Percentiles rank a stretch among this genome's conserved stretches.
These are phyloP conservation scores for Pseudomonodictys pantanalensis DNA, from an alignment of 495 filamentous ascomycete species.

Conservation along the genomic window DNA sequence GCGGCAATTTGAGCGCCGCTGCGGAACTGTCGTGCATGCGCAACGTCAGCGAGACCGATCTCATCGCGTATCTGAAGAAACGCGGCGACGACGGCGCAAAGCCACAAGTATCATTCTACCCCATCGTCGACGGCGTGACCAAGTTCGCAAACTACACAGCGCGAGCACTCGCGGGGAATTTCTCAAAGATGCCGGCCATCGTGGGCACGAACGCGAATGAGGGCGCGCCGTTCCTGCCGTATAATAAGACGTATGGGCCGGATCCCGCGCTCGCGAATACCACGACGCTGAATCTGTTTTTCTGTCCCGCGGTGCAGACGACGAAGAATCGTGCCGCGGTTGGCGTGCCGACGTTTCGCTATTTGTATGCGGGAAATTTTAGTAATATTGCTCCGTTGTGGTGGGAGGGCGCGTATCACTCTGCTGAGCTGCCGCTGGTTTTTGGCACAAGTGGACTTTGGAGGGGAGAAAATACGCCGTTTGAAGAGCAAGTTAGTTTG, in stretches of 20 bases:
- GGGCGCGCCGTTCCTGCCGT: conserved; percentile 27
- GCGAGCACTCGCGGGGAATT: conserved; percentile 23
- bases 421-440: conserved; percentile 27
- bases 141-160: conserved; percentile 32
- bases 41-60: conserved; percentile 9
- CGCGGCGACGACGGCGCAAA: conserved; percentile 9
- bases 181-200: conserved; percentile 29
- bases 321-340: conserved; percentile 27
- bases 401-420: conserved; percentile 39
- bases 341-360: conserved; percentile 42
- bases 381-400: conserved; percentile 42
- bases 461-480: conserved; percentile 13
- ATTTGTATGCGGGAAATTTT: conserved; percentile 50
- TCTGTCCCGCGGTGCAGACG: conserved; percentile 27
- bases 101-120: conserved; percentile 16
- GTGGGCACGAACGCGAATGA: conserved; percentile 30
- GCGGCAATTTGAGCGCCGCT: conserved; percentile 1
- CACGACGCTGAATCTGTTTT: conserved; percentile 24
- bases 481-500: conserved; percentile 22
- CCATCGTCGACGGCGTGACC: conserved; percentile 18
- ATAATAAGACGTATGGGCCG: conserved; percentile 16
- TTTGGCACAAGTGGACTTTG: conserved; percentile 27
- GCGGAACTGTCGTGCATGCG: conserved; percentile 28
- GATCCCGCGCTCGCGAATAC: conserved; percentile 3
- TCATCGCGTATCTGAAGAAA: conserved; percentile 11